Base-by-base conservation (phyloP, 495 filamentous ascomycete species). In the Penicillium ochrochloron region DNA sequence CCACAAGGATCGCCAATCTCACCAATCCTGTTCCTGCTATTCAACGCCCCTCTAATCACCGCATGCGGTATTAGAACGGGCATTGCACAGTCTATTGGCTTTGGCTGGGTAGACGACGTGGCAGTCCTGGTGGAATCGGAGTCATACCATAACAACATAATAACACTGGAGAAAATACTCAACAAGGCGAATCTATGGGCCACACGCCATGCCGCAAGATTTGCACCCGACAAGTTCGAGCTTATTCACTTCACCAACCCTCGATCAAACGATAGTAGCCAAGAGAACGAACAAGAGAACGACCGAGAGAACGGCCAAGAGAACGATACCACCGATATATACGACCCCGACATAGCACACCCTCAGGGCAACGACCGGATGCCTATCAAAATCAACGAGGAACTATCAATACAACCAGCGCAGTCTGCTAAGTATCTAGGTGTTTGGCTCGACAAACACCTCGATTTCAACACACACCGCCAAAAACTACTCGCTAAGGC, bases 151-250 rank as follows among this genome's bases (percentile, higher is more conserved):
- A n/a, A 0, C 29, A 70, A 48, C n/a, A n/a, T n/a, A n/a, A 4
- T 1, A 4, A 27, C 25, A 4, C 1, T 27, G 25, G 25, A 27
- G 4, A 1, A 4, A 4, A 4, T 27, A 4, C 25, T 27, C 4
- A 27, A 27, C 2, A 59, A 53, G 10, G 62, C 63, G 0, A 52
- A 62, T 2, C 25, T 23, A 17, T 76, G 60, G 67, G 63, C 64
- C 0, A 41, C 17, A 11, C 23, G 35, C 5, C 61, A 74, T 61
- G 58, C 64, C 3, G 68, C 67, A 3, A 58, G 52, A n/a, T 76
- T 73, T 21, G 52, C 61, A 0, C 46, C 59, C 0, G 46, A 69
- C 0, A 75, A 66, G 6, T 66, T 59, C 29, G 60, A 46, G 29
- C 53, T 66, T 0, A 54, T 69, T 6, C 52, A 69, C 19, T 63